These are phyloP conservation scores for Withania somnifera DNA, from an alignment of 305 asterid genomes.

Conservation along the genomic window DNA sequence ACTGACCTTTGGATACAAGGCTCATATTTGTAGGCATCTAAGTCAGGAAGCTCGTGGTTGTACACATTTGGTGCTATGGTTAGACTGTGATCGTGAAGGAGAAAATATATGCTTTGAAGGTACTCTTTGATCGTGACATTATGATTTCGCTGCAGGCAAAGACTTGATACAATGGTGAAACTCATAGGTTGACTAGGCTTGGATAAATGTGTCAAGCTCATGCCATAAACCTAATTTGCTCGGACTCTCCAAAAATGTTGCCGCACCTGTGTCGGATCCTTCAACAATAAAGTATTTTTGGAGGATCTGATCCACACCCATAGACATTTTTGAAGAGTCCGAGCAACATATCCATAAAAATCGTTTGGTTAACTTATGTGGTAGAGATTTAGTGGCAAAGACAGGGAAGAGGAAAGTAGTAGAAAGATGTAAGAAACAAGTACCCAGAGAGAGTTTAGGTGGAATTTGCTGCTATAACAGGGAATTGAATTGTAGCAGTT, in stretches of 20 bases:
- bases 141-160: neutral
- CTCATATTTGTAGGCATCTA: constrained; percentile 85
- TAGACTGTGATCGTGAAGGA: constrained; percentile 97
- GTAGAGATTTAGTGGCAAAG: neutral
- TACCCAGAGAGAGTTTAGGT: neutral
- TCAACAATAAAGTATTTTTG: no score
- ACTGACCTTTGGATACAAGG: constrained; percentile 45
- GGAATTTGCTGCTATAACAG: neutral
- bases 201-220: neutral
- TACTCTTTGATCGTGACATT: constrained; percentile 9
- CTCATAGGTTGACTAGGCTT: neutral
- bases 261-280: no score
- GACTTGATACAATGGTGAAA: neutral
- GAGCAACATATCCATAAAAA: no score
- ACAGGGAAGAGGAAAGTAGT: neutral
- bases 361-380: neutral
- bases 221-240: no score
- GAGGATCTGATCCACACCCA: no score
- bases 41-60: constrained; percentile 90
- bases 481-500: neutral
- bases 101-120: constrained; percentile 98
- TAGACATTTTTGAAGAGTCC: no score
- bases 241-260: no score
- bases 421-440: neutral
- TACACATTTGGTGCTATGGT: constrained; percentile 68